phyloP scores from a whole-genome alignment of 2,329 filamentous ascomycete species.

The Leptographium wingfieldii region DNA sequence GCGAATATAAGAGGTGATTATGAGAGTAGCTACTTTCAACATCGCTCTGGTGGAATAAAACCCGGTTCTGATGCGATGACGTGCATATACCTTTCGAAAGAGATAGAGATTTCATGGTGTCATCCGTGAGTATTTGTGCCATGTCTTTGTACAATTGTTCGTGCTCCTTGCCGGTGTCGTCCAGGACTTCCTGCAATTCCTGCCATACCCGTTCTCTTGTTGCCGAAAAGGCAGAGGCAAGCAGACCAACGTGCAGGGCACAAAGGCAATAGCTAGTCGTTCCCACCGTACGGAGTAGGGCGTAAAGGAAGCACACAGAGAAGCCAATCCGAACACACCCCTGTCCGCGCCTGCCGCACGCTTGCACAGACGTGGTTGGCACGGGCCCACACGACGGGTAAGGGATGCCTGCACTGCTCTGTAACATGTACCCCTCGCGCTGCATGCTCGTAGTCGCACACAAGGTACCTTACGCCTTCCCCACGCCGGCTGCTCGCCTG shows the following conservation, averaged over 20 bases:
- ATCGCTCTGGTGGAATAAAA: no score
- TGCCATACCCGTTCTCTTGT: neutral
- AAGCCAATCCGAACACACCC: constrained; percentile 5
- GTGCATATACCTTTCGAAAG: no score
- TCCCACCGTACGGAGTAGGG: neutral
- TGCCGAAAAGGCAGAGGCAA: neutral
- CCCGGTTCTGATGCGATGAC: no score
- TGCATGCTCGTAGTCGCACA: neutral
- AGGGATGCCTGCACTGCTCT: constrained; percentile 9
- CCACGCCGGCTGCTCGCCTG: constrained; percentile 6
- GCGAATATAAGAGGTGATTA: no score
- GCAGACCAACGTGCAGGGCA: neutral
- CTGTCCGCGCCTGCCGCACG: constrained; percentile 13
- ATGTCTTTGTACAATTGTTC: no score
- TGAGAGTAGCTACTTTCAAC: no score
- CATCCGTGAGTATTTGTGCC: no score
- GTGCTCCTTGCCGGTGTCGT: neutral
- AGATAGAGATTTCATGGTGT: neutral
- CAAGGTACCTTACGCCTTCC: constrained; percentile 5
- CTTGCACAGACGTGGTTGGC: constrained; percentile 15
- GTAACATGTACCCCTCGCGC: constrained; percentile 1
- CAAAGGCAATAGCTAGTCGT: neutral
- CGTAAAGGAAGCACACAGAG: neutral
- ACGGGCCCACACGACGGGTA: constrained; percentile 13
- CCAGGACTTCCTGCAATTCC: neutral